Evolutionary conservation across 129 eudicot genomes (phyloP).

Genomic region (Heracleum sosnowskyi): DNA sequence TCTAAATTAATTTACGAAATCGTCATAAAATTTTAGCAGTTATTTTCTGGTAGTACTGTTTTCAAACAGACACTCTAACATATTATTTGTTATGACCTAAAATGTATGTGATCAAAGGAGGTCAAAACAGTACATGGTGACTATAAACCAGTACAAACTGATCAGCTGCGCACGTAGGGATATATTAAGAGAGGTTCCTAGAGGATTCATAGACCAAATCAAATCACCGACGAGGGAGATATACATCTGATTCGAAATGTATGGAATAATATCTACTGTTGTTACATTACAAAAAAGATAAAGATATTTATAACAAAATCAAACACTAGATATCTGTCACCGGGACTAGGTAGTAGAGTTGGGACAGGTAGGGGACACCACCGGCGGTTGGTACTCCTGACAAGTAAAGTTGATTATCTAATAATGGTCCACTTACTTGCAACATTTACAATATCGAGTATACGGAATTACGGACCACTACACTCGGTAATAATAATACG

Average conservation of each 20-base stretch:
- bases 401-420: not conserved
- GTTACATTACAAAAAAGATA: not conserved
- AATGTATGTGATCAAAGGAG: not conserved
- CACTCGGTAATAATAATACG: too few species aligned
- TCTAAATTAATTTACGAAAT: too few species aligned
- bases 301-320: not conserved
- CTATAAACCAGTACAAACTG: not conserved
- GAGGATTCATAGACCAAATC: not conserved
- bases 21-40: too few species aligned
- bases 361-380: not conserved
- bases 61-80: too few species aligned
- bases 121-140: not conserved
- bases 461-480: not conserved
- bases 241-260: not conserved
- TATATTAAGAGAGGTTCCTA: not conserved
- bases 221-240: conserved; percentile 3
- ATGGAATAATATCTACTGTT: not conserved
- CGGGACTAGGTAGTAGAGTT: not conserved
- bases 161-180: not conserved
- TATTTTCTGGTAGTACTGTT: too few species aligned
- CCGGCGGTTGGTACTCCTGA: conserved; percentile 1
- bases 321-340: not conserved
- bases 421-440: conserved; percentile 6
- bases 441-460: not conserved
- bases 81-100: too few species aligned